Evolutionary conservation across 2,329 filamentous ascomycete species (phyloP), one percentile per base, ranked within the genome.

Genomic region (Arthrobotrys pseudoclavata): DNA sequence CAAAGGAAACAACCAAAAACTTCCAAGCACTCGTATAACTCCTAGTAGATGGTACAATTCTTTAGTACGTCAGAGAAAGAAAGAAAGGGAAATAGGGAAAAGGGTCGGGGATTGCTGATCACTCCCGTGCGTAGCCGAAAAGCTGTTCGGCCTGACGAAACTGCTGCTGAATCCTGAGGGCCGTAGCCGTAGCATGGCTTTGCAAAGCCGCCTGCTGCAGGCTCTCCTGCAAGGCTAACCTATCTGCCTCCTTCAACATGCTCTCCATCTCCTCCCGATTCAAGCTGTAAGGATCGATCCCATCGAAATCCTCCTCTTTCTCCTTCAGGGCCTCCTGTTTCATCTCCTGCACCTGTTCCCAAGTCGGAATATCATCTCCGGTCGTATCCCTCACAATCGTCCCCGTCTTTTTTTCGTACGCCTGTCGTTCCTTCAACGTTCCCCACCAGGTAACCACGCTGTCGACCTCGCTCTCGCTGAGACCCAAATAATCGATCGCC

Each of bases 381-480:
- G 75, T 79, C 10, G 75, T 79, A 45, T 79, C 75, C 69, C 29
- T 62, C 15, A 79, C 24, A 13, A 62, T n/a, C 6, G 53, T 67
- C 13, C 76, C 76, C 1, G 64, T 69, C 29, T 48, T 52, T 22
- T 18, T 62, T 45, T 79, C 76, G n/a, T 53, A 79, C 6, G 42
- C 29, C 29, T 48, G 40, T 15, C 70, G 40, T 64, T 80, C 80
- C 34, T 76, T 79, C 40, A 76, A 62, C 4, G 76, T 80, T 15
- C 80, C 80, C 69, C 79, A 80, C 80, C 80, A 81, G 42, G 76
- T 81, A 26, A 76, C 80, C 18, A 80, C 79, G 22, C 75, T 71
- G 57, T 81, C 79, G 20, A 81, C 79, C 61, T 81, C 80, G 57
- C 76, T 68, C 24, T 74, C 76, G 47, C 76, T 80, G 24, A 81